These are phyloP conservation scores for Chytriomyces sp. DNA, from an alignment of 192 early-diverging fungal species.

Conservation along the genomic window DNA sequence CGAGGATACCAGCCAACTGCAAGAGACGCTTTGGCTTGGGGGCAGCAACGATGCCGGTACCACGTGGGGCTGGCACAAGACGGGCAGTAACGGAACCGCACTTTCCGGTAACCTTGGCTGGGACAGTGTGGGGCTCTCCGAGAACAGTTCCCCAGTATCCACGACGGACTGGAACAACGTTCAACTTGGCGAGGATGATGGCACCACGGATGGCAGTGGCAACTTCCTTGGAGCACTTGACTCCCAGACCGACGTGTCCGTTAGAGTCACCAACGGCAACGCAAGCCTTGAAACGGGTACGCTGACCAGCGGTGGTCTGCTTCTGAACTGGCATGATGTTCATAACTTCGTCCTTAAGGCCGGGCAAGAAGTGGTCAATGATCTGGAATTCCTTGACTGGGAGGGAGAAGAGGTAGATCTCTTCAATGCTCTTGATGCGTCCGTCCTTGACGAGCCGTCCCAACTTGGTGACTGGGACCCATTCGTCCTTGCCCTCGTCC, in stretches of 20 bases:
- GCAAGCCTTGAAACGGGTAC: constrained; percentile 99
- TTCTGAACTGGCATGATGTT: constrained; percentile 99
- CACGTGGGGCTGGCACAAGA: constrained; percentile 97
- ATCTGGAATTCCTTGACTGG: constrained; percentile 99
- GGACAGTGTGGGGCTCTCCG: constrained; percentile 98
- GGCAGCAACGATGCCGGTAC: constrained; percentile 98
- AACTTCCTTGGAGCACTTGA: constrained; percentile 99
- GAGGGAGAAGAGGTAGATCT: constrained; percentile 97
- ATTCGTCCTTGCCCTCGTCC: constrained; percentile 83
- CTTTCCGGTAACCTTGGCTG: constrained; percentile 95
- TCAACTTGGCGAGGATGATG: constrained; percentile 98
- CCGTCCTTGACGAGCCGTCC: constrained; percentile 98
- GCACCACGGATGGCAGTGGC: constrained; percentile 98
- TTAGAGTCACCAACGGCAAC: constrained; percentile 97
- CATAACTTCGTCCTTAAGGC: constrained; percentile 99
- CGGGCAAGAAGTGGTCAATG: constrained; percentile 92
- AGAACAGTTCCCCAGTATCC: constrained; percentile 98
- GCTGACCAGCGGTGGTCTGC: constrained; percentile 99
- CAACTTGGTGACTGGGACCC: constrained; percentile 97
- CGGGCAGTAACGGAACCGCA: constrained; percentile 92
- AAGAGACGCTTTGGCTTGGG: constrained; percentile 97
- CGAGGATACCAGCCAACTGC: constrained; percentile 94
- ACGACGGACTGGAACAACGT: constrained; percentile 96
- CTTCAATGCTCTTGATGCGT: constrained; percentile 96
- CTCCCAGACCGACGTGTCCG: constrained; percentile 98